These are phyloP conservation scores for Scheffersomyces segobiensis DNA, from an alignment of 1,139 yeast species.

Conservation along the genomic window DNA sequence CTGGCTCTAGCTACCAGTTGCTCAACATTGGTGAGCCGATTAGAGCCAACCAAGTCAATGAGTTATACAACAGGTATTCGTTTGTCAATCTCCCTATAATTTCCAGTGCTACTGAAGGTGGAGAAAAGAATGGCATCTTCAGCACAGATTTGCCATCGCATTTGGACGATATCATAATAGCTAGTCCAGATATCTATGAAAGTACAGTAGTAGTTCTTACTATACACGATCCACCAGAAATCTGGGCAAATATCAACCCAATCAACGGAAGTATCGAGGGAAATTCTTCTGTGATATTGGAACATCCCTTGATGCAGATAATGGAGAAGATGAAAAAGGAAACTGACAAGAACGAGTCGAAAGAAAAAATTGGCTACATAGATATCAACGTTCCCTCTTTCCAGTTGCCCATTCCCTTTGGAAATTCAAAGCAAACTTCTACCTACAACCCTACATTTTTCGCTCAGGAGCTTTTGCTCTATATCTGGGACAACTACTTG, in stretches of 20 bases:
- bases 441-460: conserved; percentile 62
- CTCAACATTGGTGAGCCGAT: conserved; percentile 67
- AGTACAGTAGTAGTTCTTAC: conserved; percentile 64
- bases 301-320: conserved; percentile 42
- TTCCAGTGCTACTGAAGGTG: conserved; percentile 18
- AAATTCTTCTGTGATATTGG: conserved; percentile 63
- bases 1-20: conserved; percentile 33
- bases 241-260: conserved; percentile 88
- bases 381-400: conserved; percentile 77
- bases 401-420: conserved; percentile 30
- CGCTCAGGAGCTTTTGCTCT: conserved; percentile 74
- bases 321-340: conserved; percentile 35
- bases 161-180: conserved; percentile 69
- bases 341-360: conserved; percentile 41
- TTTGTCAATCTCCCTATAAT: conserved; percentile 74
- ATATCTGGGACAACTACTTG: conserved; percentile 89
- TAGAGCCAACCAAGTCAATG: conserved; percentile 65
- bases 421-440: conserved; percentile 19
- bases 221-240: conserved; percentile 90
- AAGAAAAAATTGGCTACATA: conserved; percentile 76
- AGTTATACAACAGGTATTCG: conserved; percentile 52
- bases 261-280: conserved; percentile 76
- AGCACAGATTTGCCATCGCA: conserved; percentile 49
- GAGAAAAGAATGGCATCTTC: conserved; percentile 29
- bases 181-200: conserved; percentile 71